Evolutionary conservation across 345 rosid genomes (phyloP), one percentile per base, ranked within the genome.

Genomic region (Leavenworthia alabamica): DNA sequence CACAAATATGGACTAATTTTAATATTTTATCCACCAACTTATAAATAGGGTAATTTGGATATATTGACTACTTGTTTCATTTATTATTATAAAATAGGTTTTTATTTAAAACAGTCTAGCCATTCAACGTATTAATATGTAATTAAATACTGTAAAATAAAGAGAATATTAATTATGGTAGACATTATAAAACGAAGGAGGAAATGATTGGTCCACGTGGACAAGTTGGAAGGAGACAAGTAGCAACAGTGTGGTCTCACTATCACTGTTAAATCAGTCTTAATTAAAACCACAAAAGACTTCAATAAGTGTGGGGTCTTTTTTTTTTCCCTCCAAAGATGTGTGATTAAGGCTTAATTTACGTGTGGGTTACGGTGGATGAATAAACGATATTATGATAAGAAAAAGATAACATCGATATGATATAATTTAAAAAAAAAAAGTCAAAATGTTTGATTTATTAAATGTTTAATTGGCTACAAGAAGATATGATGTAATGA

Each of bases 191-290:
- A 52, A 64, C 9, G 31, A 45, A 26, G 23, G 17, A n/a, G n/a
- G 33, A 20, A 1, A 8, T 22, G 67, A 52, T 61, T 61, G 68
- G 68, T 62, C 73, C 68, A 69, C 8, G 50, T 53, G 62, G 5
- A 54, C 73, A 45, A 69, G 68, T 69, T 55, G 73, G 43, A 52
- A 45, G 49, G 27, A 53, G 24, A 23, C 48, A 66, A 58, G 27
- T 67, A 9, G 67, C 47, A 26, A 2, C 50, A 53, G 27, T 44
- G 62, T 69, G 27, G 56, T 61, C 56, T 69, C 68, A 24, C 73
- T 26, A 16, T 68, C 73, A 61, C 63, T 28, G 15, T 63, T 37
- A n/a, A 51, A 39, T 33, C 55, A 51, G 17, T 52, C 55, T 33
- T 43, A 60, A 35, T 35, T 7, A 33, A 35, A 60, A 48, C 37